phyloP scores from a whole-genome alignment of 768 basidiomycete genomes.

The Boletus eberwhitei region DNA sequence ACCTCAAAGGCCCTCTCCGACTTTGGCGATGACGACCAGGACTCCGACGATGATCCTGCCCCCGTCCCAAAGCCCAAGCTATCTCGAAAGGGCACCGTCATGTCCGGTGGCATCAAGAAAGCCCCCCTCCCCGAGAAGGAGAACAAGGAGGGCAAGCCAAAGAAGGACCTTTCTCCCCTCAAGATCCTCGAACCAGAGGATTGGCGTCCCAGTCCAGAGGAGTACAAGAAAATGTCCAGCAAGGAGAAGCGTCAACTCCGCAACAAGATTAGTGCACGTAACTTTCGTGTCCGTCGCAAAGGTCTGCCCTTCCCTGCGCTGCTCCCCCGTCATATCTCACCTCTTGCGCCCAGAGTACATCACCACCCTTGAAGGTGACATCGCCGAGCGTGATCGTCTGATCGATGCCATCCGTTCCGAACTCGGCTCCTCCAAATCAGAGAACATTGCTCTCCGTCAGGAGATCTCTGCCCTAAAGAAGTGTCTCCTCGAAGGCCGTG shows the following conservation, averaged over 20 bases:
- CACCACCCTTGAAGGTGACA: constrained; percentile 87
- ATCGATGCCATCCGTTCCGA: constrained; percentile 85
- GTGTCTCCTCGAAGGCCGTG: constrained; percentile 67
- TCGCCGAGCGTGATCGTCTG: constrained; percentile 87
- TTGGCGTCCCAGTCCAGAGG: constrained; percentile 86
- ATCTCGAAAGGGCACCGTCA: constrained; percentile 63
- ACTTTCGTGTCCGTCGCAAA: constrained; percentile 93
- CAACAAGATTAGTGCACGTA: constrained; percentile 95
- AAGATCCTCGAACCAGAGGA: constrained; percentile 50
- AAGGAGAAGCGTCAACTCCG: constrained; percentile 96
- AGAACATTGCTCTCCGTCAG: constrained; percentile 79
- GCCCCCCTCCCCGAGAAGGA: constrained; percentile 40
- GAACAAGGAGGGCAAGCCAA: constrained; percentile 18
- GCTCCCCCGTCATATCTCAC: not conserved
- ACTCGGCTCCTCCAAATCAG: constrained; percentile 71
- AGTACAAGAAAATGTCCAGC: constrained; percentile 90
- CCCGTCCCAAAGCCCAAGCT: constrained; percentile 43
- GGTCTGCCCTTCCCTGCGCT: constrained; percentile 42
- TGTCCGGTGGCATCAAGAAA: constrained; percentile 72
- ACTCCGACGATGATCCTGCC: constrained; percentile 30
- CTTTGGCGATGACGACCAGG: constrained; percentile 39
- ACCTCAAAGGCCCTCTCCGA: constrained; percentile 41
- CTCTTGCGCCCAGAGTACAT: constrained; percentile 70
- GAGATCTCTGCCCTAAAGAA: constrained; percentile 75
- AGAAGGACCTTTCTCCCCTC: constrained; percentile 29